Conservation (phyloP, 139 green algal genomes). For the Yamagishiella unicocca region DNA sequence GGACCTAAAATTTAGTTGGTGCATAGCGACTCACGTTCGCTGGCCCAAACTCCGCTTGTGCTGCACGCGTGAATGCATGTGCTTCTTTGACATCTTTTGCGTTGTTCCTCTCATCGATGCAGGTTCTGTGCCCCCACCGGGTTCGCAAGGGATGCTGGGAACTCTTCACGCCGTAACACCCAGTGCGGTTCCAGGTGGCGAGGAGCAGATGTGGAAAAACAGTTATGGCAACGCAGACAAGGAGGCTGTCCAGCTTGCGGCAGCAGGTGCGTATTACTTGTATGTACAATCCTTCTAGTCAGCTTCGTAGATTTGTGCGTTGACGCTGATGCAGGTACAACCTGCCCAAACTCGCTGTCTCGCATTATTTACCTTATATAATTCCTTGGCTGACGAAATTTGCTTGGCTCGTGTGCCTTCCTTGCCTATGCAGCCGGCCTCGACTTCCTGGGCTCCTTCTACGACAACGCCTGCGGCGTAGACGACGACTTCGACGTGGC, state of each 20-base stretch:
- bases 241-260: conserved; percentile 1
- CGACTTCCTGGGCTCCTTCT: conserved; percentile 40
- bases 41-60: too few species aligned
- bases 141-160: background rate
- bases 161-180: conserved; percentile 4
- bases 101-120: background rate
- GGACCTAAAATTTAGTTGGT: too few species aligned
- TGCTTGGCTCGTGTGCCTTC: too few species aligned
- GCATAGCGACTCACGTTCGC: too few species aligned
- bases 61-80: too few species aligned
- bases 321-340: too few species aligned
- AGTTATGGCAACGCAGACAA: conserved; percentile 33
- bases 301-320: too few species aligned
- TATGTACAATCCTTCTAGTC: too few species aligned
- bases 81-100: background rate
- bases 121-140: background rate
- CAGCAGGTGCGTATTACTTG: conserved; percentile 1
- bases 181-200: conserved; percentile 13
- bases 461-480: background rate
- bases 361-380: too few species aligned
- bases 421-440: conserved; percentile 1
- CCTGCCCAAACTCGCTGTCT: too few species aligned
- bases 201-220: conserved; percentile 31
- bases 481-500: background rate
- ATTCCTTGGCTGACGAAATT: too few species aligned